These are phyloP conservation scores for Trichophyton schoenleinii DNA, from an alignment of 2,329 filamentous ascomycete species.

Conservation along the genomic window DNA sequence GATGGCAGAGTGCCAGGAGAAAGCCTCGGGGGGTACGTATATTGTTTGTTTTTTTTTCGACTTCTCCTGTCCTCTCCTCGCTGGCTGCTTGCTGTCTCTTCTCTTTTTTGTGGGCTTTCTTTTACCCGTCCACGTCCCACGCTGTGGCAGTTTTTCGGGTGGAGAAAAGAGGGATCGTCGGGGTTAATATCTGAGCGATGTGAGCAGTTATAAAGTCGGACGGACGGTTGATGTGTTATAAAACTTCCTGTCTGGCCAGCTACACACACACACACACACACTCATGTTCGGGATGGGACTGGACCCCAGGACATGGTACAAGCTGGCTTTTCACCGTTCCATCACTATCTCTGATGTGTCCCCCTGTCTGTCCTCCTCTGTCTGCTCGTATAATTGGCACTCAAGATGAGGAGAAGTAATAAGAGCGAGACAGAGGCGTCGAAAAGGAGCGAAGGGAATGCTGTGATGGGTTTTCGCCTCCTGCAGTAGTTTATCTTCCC, in stretches of 20 bases:
- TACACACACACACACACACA: no score
- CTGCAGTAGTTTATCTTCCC: neutral
- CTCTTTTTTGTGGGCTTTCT: neutral
- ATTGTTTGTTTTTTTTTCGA: neutral
- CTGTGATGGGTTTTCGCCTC: neutral
- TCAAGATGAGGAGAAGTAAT: no score
- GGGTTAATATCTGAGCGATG: slow-evolving; percentile 3
- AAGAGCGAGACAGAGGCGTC: neutral
- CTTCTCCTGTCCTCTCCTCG: neutral
- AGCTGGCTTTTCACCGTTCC: neutral
- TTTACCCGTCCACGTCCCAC: neutral
- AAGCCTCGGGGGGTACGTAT: neutral
- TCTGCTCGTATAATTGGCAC: no score
- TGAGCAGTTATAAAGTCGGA: neutral
- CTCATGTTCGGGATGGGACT: neutral
- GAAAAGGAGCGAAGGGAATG: neutral
- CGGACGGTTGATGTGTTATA: neutral
- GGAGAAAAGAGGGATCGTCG: neutral
- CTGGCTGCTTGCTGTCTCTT: neutral
- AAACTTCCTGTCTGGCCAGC: neutral
- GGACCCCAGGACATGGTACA: neutral
- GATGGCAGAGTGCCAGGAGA: neutral
- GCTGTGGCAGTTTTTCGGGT: neutral
- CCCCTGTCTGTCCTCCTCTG: neutral
- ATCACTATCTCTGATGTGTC: neutral